Percentiles rank a stretch among this genome's conserved stretches.
Evolutionary conservation across 805 yeast species (phyloP).

Genomic region (Candida qinlingensis): DNA sequence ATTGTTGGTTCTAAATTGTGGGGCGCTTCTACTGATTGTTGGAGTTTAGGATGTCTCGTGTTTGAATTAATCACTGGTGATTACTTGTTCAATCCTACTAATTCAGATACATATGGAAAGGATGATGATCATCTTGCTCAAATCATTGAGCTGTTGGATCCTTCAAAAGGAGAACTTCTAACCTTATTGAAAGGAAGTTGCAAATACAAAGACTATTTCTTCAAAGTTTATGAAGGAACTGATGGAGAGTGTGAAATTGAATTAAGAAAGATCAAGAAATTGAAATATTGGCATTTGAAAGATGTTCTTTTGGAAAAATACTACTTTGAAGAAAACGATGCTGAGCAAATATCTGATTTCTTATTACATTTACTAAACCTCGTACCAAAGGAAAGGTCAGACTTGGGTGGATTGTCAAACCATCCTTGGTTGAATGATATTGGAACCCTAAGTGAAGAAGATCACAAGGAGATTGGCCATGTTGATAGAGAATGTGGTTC

Average conservation of each 20-base stretch:
- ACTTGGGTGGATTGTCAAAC: conserved; percentile 46
- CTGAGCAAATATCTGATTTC: conserved; percentile 43
- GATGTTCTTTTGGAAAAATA: conserved; percentile 74
- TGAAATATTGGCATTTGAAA: conserved; percentile 73
- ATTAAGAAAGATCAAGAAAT: conserved; percentile 57
- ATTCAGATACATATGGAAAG: conserved; percentile 28
- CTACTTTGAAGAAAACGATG: conserved; percentile 50
- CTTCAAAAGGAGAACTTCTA: conserved; percentile 33
- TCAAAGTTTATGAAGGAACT: conserved; percentile 32
- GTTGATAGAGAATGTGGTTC: conserved; percentile 20
- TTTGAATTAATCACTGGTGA: conserved; percentile 61
- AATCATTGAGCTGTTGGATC: conserved; percentile 42
- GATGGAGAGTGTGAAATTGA: conserved; percentile 1
- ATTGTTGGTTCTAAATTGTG: conserved; percentile 46
- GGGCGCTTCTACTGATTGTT: conserved; percentile 60
- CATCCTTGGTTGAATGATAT: conserved; percentile 44
- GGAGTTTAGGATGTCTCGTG: conserved; percentile 56
- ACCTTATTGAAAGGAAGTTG: conserved; percentile 34
- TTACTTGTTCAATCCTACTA: conserved; percentile 51
- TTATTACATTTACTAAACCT: conserved; percentile 44
- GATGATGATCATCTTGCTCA: conserved; percentile 64
- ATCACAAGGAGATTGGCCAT: conserved; percentile 4
- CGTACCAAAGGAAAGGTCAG: conserved; percentile 45
- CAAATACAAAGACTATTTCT: conserved; percentile 40
- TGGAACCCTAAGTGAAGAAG: not conserved